Conservation (phyloP, 345 rosid species). For the Lepidium didymum region DNA sequence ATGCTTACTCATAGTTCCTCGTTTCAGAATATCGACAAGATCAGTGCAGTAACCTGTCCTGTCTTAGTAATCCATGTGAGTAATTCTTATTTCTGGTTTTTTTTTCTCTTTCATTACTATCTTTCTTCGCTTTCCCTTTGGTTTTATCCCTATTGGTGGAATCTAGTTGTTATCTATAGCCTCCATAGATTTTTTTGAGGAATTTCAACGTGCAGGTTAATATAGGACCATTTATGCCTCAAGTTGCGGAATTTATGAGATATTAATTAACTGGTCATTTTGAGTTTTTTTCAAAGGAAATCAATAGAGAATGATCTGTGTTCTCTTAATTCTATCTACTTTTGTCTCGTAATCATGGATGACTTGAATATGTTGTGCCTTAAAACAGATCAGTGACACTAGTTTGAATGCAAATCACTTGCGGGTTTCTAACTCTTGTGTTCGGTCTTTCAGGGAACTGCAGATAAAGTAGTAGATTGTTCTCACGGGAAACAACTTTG, state of each 20-base stretch:
- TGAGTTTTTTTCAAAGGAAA: background rate
- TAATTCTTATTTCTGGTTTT: conserved; percentile 4
- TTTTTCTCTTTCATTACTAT: background rate
- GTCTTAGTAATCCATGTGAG: conserved; percentile 89
- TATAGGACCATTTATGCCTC: background rate
- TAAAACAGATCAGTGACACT: background rate
- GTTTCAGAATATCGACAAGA: conserved; percentile 91
- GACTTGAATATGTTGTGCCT: background rate
- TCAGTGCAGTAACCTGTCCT: conserved; percentile 63
- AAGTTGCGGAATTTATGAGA: background rate
- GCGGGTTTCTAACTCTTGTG: background rate
- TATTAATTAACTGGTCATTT: background rate
- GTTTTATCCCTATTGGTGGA: background rate
- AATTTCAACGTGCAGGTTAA: background rate
- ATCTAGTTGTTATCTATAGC: background rate
- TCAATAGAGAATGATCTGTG: background rate
- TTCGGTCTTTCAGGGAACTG: conserved; percentile 58
- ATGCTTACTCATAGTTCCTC: background rate
- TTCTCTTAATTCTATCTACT: background rate
- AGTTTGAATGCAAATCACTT: background rate
- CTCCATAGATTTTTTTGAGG: background rate
- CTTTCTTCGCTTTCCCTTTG: background rate
- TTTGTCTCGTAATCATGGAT: background rate
- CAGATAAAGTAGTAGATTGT: conserved; percentile 92
- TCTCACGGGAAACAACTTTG: conserved; percentile 88